Conservation (phyloP, 495 filamentous ascomycete genomes). For the Penicillium psychrofluorescens region DNA sequence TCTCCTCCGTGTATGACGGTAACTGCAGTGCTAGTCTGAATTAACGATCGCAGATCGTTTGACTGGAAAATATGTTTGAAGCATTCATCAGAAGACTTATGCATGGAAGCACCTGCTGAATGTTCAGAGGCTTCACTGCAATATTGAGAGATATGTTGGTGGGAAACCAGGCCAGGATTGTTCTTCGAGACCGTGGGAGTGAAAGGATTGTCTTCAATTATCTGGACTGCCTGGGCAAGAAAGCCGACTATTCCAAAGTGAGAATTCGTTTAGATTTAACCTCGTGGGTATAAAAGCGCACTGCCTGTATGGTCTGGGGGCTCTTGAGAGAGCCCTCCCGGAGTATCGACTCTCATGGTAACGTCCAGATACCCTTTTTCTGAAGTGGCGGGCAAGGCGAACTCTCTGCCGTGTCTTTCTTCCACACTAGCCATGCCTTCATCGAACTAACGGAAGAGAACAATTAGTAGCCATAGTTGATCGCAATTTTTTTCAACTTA, state of each 20-base stretch:
- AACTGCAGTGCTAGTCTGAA: conserved; percentile 22
- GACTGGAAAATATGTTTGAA: not conserved
- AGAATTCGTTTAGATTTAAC: too few relatives aligned
- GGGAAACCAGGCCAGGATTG: conserved; percentile 7
- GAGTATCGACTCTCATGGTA: conserved; percentile 44
- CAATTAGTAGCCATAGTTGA: too few relatives aligned
- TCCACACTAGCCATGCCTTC: conserved; percentile 42
- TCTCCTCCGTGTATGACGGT: conserved; percentile 50
- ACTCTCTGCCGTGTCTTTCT: conserved; percentile 36
- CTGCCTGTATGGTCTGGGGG: conserved; percentile 50
- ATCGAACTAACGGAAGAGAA: conserved; percentile 18
- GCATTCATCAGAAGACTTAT: too few relatives aligned
- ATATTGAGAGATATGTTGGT: not conserved
- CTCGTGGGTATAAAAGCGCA: too few relatives aligned
- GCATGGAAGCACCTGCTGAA: too few relatives aligned
- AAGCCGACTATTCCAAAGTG: conserved; percentile 34
- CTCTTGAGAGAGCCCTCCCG: conserved; percentile 51
- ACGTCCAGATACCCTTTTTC: conserved; percentile 55
- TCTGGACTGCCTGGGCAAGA: conserved; percentile 47
- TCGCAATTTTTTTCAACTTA: conserved; percentile 7
- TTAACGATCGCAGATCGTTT: conserved; percentile 5
- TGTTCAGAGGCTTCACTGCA: too few relatives aligned
- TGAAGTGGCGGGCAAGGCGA: conserved; percentile 45
- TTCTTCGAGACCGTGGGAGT: conserved; percentile 5
- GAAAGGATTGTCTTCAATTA: conserved; percentile 48